phyloP scores from a whole-genome alignment of 768 basidiomycete species.

The Tylopilus rubrobrunneus region DNA sequence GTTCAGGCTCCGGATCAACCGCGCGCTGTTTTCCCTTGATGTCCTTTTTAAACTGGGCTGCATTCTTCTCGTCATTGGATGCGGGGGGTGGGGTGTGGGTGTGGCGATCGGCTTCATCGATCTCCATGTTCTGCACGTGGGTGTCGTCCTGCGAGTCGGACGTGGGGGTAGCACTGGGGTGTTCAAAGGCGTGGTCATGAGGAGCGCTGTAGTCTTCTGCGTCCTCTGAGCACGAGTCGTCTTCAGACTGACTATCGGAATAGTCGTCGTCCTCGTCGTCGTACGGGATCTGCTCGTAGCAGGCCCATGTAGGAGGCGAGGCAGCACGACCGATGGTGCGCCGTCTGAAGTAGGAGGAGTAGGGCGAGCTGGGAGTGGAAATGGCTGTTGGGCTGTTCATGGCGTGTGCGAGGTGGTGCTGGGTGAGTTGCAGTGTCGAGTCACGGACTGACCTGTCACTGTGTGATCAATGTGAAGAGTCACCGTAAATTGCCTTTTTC shows the following conservation, averaged over 20 bases:
- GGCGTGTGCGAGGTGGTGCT: not conserved
- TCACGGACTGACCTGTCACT: too few species aligned
- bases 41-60: slow-evolving; percentile 48
- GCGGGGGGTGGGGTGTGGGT: not conserved
- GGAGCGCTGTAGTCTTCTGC: slow-evolving; percentile 54
- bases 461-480: slow-evolving; percentile 18
- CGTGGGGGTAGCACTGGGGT: slow-evolving; percentile 15
- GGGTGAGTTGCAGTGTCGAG: not conserved
- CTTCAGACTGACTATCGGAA: slow-evolving; percentile 52
- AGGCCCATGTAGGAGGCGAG: slow-evolving; percentile 84
- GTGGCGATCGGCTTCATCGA: slow-evolving; percentile 36
- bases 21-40: slow-evolving; percentile 81
- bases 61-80: slow-evolving; percentile 33
- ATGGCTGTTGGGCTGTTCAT: slow-evolving; percentile 26
- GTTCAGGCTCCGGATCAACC: slow-evolving; percentile 59
- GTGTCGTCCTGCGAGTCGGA: slow-evolving; percentile 41
- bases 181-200: slow-evolving; percentile 30
- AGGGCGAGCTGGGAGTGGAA: slow-evolving; percentile 18
- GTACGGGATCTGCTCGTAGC: slow-evolving; percentile 85
- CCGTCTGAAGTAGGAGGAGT: slow-evolving; percentile 46
- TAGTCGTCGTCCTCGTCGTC: slow-evolving; percentile 59
- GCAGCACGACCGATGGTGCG: slow-evolving; percentile 77
- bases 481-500: slow-evolving; percentile 15
- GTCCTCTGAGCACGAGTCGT: slow-evolving; percentile 68
- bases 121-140: slow-evolving; percentile 51